Evolutionary conservation across 768 basidiomycete species (phyloP).

Genomic region (Kwoniella europaea): DNA sequence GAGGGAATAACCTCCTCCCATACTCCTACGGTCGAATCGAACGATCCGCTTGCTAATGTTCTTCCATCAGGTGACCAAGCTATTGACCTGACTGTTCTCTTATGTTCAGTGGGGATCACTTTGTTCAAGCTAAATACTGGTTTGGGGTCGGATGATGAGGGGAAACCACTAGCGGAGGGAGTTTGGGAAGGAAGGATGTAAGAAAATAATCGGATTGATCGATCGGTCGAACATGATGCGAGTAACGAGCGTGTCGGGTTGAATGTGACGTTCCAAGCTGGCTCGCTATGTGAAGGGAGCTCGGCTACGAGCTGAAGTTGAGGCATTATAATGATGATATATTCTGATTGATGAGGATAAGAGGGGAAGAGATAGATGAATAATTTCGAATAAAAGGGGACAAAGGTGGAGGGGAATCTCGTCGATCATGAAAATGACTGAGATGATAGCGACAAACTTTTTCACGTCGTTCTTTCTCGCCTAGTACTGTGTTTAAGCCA

Average conservation of each 20-base stretch:
- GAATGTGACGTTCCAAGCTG: constrained; percentile 88
- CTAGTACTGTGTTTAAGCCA: too few species aligned
- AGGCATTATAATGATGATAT: constrained; percentile 34
- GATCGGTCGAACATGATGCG: constrained; percentile 94
- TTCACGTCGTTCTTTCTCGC: not conserved
- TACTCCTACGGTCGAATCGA: constrained; percentile 87
- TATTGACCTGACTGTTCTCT: constrained; percentile 81
- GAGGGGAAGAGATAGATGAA: not conserved
- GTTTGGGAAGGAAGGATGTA: constrained; percentile 61
- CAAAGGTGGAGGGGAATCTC: constrained; percentile 2
- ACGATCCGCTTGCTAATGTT: constrained; percentile 87
- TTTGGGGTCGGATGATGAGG: constrained; percentile 38
- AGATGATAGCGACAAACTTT: not conserved
- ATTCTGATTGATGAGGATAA: not conserved
- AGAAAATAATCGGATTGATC: constrained; percentile 80
- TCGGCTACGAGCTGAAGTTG: constrained; percentile 49
- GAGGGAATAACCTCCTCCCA: constrained; percentile 75
- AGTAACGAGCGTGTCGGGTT: constrained; percentile 79
- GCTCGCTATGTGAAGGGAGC: constrained; percentile 68
- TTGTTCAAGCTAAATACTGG: constrained; percentile 60
- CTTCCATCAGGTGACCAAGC: constrained; percentile 88
- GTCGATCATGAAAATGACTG: not conserved
- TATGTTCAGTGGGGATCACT: constrained; percentile 80
- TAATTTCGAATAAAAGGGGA: not conserved
- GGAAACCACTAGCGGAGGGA: constrained; percentile 24